A percentile compares a stretch with the other conserved stretches of the same genome.
These are phyloP conservation scores for Alternaria burnsii DNA, from an alignment of 2,329 filamentous ascomycete species.

Conservation along the genomic window DNA sequence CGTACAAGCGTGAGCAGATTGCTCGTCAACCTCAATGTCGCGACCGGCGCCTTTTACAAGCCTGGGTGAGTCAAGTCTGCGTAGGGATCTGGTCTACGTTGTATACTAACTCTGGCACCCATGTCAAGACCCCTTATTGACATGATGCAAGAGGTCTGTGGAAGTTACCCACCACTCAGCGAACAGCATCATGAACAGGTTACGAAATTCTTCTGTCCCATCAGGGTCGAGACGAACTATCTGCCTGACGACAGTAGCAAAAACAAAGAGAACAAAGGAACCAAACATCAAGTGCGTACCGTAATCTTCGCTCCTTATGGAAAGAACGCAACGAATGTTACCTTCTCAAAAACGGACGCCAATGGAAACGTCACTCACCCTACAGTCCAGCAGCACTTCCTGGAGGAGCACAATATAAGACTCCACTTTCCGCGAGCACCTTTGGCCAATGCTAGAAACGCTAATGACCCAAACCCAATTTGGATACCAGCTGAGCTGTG, in stretches of 20 bases:
- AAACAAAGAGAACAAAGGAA: conserved; percentile 41
- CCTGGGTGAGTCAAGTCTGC: conserved; percentile 31
- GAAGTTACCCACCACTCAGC: conserved; percentile 16
- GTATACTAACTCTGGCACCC: not conserved
- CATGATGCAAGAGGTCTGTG: conserved; percentile 36
- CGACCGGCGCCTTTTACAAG: conserved; percentile 66
- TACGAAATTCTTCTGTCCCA: conserved; percentile 47
- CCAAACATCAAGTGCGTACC: conserved; percentile 48
- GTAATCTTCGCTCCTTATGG: conserved; percentile 49
- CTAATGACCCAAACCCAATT: conserved; percentile 29
- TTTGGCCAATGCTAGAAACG: conserved; percentile 39
- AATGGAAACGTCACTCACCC: conserved; percentile 20
- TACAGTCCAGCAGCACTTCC: conserved; percentile 34
- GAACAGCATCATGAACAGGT: conserved; percentile 15
- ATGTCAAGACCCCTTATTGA: conserved; percentile 43
- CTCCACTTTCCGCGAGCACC: conserved; percentile 34
- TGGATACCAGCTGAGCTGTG: conserved; percentile 49
- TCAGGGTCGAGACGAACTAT: conserved; percentile 54
- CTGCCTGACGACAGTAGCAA: conserved; percentile 47
- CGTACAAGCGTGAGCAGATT: conserved; percentile 66
- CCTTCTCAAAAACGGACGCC: conserved; percentile 22
- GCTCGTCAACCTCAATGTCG: conserved; percentile 70
- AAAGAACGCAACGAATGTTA: conserved; percentile 45
- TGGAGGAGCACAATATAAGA: conserved; percentile 28
- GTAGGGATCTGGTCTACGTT: not conserved